Evolutionary conservation across 129 eudicot species (phyloP).

Genomic region (Artemisia argyi): DNA sequence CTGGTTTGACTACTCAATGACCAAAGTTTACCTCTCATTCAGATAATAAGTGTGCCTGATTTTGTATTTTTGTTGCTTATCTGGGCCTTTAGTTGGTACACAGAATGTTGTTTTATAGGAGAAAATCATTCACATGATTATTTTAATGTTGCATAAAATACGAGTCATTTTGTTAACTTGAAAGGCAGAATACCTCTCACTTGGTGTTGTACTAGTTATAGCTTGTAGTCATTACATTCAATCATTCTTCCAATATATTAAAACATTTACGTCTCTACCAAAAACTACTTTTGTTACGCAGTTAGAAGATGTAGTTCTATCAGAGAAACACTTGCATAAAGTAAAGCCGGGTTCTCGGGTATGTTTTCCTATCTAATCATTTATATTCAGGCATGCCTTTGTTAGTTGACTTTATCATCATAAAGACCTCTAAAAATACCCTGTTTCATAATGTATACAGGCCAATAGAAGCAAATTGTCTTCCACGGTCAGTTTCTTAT

Average conservation of each 20-base stretch:
- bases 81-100: not conserved
- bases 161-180: too few relatives aligned
- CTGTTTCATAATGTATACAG: slow-evolving; percentile 35
- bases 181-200: not conserved
- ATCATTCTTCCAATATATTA: slow-evolving; percentile 2
- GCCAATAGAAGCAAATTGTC: slow-evolving; percentile 35
- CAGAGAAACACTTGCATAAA: slow-evolving; percentile 26
- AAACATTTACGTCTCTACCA: not conserved
- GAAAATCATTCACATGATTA: too few relatives aligned
- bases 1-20: not conserved
- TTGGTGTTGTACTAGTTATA: slow-evolving; percentile 8
- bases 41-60: not conserved
- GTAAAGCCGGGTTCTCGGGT: slow-evolving; percentile 47
- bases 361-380: not conserved
- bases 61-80: too few relatives aligned
- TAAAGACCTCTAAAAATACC: slow-evolving; percentile 9
- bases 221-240: slow-evolving; percentile 7
- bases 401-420: slow-evolving; percentile 9
- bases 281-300: slow-evolving; percentile 32
- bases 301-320: slow-evolving; percentile 35
- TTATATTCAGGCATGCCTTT: slow-evolving; percentile 6
- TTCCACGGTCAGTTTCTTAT: slow-evolving; percentile 37
- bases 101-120: not conserved
- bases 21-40: not conserved
- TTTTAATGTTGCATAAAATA: too few relatives aligned